Evolutionary conservation across 2,329 filamentous ascomycete species (phyloP).

Genomic region (Orbilia oligospora): DNA sequence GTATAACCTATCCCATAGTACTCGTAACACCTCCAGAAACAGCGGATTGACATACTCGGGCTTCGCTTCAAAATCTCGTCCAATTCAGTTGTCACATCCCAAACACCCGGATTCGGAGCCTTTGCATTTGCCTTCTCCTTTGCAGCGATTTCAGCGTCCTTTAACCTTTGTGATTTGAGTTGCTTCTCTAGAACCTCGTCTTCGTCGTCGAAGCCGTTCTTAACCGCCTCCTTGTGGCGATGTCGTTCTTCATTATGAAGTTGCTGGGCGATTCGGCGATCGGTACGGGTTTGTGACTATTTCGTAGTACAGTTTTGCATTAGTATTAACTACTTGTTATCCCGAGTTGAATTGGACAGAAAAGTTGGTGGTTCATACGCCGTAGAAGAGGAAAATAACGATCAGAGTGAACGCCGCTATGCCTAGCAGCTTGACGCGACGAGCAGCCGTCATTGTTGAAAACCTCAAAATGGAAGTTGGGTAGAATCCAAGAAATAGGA

Average conservation of each 20-base stretch:
- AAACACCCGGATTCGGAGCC: slow-evolving; percentile 69
- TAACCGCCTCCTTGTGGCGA: slow-evolving; percentile 68
- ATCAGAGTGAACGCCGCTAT: slow-evolving; percentile 77
- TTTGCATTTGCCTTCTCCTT: slow-evolving; percentile 80
- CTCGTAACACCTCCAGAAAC: background rate
- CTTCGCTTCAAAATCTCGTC: slow-evolving; percentile 85
- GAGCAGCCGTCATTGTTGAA: slow-evolving; percentile 76
- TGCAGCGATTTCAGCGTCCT: slow-evolving; percentile 78
- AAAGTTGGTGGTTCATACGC: slow-evolving; percentile 64
- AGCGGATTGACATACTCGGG: slow-evolving; percentile 75
- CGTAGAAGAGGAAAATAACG: slow-evolving; percentile 80
- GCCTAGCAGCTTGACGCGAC: slow-evolving; percentile 78
- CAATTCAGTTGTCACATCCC: slow-evolving; percentile 79
- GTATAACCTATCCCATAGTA: slow-evolving; percentile 1
- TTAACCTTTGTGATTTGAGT: slow-evolving; percentile 75
- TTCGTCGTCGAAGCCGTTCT: slow-evolving; percentile 71
- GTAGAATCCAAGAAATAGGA: background rate
- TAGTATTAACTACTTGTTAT: slow-evolving; percentile 25
- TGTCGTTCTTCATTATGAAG: slow-evolving; percentile 72
- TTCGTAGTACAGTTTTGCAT: slow-evolving; percentile 23
- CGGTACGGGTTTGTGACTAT: slow-evolving; percentile 67
- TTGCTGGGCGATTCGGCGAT: slow-evolving; percentile 71
- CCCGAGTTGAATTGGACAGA: background rate
- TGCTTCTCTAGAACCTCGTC: slow-evolving; percentile 71
- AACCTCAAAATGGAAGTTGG: background rate